Evolutionary conservation across 2,329 filamentous ascomycete genomes (phyloP).

Genomic region (Chaetomium sp.): DNA sequence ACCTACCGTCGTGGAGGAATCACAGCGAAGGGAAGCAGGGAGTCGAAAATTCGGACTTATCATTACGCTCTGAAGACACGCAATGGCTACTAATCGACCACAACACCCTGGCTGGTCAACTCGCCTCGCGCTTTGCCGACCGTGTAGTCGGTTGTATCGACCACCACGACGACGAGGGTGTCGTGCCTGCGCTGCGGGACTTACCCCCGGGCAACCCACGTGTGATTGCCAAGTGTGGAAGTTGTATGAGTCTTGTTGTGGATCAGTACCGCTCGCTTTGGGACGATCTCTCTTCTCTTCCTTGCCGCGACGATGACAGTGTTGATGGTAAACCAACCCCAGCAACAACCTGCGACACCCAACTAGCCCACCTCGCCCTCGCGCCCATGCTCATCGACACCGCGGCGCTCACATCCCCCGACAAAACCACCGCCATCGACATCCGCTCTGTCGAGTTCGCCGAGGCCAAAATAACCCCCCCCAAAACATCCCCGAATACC

Average conservation of each 20-base stretch:
- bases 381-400: slow-evolving; percentile 72
- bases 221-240: slow-evolving; percentile 60
- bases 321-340: not conserved
- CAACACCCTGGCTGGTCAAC: slow-evolving; percentile 60
- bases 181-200: slow-evolving; percentile 35
- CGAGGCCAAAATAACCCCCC: slow-evolving; percentile 37
- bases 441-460: slow-evolving; percentile 50
- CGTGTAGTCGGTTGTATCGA: slow-evolving; percentile 63
- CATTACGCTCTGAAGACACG: not conserved
- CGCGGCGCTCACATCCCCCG: slow-evolving; percentile 51
- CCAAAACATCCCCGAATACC: not conserved
- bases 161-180: slow-evolving; percentile 69
- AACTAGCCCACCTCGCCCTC: slow-evolving; percentile 60
- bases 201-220: slow-evolving; percentile 42
- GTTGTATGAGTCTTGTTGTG: slow-evolving; percentile 65
- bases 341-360: slow-evolving; percentile 27
- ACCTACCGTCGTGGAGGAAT: slow-evolving; percentile 41
- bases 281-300: slow-evolving; percentile 41
- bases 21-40: slow-evolving; percentile 31
- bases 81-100: slow-evolving; percentile 55
- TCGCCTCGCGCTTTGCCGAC: slow-evolving; percentile 41
- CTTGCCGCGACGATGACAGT: not conserved
- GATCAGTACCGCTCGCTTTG: slow-evolving; percentile 52
- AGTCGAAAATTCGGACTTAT: no score
- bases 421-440: slow-evolving; percentile 62